A percentile compares a stretch with the other conserved stretches of the same genome.
These are phyloP conservation scores for Cystofilobasidium bisporidii DNA, from an alignment of 768 basidiomycete species.

Conservation along the genomic window DNA sequence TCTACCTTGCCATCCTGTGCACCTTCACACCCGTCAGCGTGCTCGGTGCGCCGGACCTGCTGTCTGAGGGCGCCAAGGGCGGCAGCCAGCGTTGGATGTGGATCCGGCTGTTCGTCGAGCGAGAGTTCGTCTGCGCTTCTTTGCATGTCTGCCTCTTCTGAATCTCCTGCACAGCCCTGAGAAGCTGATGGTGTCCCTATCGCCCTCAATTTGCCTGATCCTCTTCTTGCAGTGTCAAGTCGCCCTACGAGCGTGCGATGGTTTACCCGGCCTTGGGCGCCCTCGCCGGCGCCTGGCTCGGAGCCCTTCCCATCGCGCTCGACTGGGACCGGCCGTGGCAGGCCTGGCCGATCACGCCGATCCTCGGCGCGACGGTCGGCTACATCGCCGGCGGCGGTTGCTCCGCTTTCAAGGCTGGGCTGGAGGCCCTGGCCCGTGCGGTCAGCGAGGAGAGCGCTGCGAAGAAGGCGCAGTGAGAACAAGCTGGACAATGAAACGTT, in stretches of 20 bases:
- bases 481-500: too few species aligned
- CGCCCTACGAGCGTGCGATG: slow-evolving; percentile 63
- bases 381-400: neutral
- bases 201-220: neutral
- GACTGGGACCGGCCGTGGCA: slow-evolving; percentile 99
- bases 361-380: neutral
- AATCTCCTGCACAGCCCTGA: neutral
- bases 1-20: slow-evolving; percentile 58
- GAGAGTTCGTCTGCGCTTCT: slow-evolving; percentile 54
- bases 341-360: slow-evolving; percentile 39
- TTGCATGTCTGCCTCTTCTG: neutral
- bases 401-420: neutral
- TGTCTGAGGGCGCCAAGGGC: slow-evolving; percentile 42
- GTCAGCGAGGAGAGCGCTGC: too few species aligned
- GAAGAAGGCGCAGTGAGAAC: too few species aligned
- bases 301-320: slow-evolving; percentile 72
- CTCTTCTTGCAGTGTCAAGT: slow-evolving; percentile 33
- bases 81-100: slow-evolving; percentile 50
- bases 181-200: neutral
- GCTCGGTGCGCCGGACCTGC: slow-evolving; percentile 53
- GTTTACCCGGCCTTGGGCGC: slow-evolving; percentile 70
- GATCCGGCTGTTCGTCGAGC: slow-evolving; percentile 69
- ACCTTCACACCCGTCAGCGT: slow-evolving; percentile 61
- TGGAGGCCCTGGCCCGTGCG: neutral
- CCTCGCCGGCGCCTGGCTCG: slow-evolving; percentile 66